Evolutionary conservation across 257 asterid genomes (phyloP).

Genomic region (Nicotiana tomentosiformis): DNA sequence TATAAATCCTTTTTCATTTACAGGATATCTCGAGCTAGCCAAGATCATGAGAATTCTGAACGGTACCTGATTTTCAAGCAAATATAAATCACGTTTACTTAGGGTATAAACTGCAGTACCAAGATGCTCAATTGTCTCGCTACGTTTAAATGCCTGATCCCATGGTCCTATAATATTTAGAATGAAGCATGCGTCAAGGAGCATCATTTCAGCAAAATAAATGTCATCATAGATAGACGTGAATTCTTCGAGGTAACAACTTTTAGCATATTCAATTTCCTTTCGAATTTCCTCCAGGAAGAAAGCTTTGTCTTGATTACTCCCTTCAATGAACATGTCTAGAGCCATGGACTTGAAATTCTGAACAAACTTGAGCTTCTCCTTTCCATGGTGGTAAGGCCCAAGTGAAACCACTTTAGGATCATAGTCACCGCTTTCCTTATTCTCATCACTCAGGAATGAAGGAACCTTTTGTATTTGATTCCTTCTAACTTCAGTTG

Average conservation of each 20-base stretch:
- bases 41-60: constrained; percentile 6
- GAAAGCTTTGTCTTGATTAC: fast-evolving
- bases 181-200: background rate
- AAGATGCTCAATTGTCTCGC: background rate
- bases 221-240: background rate
- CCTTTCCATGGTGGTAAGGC: background rate
- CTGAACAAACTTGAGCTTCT: background rate
- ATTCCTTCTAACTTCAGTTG: no score
- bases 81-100: background rate
- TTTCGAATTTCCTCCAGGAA: background rate
- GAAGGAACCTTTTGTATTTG: background rate
- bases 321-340: background rate
- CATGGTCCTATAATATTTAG: background rate
- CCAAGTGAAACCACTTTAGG: background rate
- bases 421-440: background rate
- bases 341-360: background rate
- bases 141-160: fast-evolving
- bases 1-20: background rate
- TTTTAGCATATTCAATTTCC: background rate
- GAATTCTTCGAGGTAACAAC: background rate
- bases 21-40: background rate
- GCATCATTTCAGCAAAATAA: constrained; percentile 3
- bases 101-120: background rate
- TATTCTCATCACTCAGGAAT: background rate
- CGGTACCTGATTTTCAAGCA: constrained; percentile 33